A percentile compares a stretch with the other conserved stretches of the same genome.
Conservation (phyloP, 2,329 filamentous ascomycete species). For the Penicillium sp. region DNA sequence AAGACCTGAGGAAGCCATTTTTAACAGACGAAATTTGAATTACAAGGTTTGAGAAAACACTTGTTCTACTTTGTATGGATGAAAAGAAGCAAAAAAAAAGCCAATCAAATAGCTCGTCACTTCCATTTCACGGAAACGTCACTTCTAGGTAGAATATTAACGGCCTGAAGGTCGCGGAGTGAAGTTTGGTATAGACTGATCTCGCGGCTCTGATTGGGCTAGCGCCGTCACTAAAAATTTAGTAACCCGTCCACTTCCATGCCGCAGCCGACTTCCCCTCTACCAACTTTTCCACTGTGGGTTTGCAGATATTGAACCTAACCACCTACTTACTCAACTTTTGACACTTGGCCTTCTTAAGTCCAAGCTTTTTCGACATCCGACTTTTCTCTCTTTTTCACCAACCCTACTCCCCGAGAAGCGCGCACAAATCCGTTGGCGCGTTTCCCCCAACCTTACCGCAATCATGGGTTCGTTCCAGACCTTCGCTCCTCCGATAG, state of each 20-base stretch:
- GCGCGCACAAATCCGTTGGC: slow-evolving; percentile 42
- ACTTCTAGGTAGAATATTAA: background rate
- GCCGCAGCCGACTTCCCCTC: slow-evolving; percentile 30
- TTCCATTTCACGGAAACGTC: background rate
- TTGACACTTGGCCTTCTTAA: slow-evolving; percentile 21
- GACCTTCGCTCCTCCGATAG: slow-evolving; percentile 11
- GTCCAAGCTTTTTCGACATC: slow-evolving; percentile 20
- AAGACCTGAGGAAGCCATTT: no score
- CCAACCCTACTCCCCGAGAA: slow-evolving; percentile 31
- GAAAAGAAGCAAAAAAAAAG: background rate
- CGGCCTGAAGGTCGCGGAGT: background rate
- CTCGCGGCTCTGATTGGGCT: slow-evolving; percentile 40
- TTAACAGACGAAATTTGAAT: background rate
- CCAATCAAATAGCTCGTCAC: background rate
- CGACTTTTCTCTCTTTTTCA: slow-evolving; percentile 18
- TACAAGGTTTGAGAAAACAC: background rate
- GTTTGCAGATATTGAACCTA: slow-evolving; percentile 16
- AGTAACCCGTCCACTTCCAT: slow-evolving; percentile 35
- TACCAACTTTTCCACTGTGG: slow-evolving; percentile 28
- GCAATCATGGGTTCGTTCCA: slow-evolving; percentile 60
- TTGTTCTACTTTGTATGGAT: background rate
- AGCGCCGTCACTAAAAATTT: slow-evolving; percentile 46
- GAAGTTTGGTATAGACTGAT: slow-evolving; percentile 10
- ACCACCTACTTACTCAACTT: slow-evolving; percentile 26
- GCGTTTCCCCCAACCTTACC: slow-evolving; percentile 43